Evolutionary conservation across 345 rosid genomes (phyloP), one percentile per base, ranked within the genome.

Genomic region (Citrus mangshanensis): DNA sequence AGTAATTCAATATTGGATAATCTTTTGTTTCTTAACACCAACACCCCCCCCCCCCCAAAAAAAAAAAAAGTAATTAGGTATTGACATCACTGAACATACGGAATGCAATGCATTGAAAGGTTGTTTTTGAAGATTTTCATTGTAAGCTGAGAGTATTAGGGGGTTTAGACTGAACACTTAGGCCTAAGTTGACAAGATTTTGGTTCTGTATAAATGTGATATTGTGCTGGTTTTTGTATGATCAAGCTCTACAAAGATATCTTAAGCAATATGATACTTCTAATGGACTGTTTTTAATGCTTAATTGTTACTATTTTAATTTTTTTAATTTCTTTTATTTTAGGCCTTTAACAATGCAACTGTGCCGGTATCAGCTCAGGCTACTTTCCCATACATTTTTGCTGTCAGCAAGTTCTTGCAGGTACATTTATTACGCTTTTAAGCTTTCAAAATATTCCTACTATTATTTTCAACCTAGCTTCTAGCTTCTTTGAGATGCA

Each of bases 311-410:
- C 38, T 16, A 59, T 9, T 1, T 37, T 22, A 13, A 30, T 22
- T 19, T 28, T 69, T 51, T 35, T 34, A 34, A 22, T 78, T 74
- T 51, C 3, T 74, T 67, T 81, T 55, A 73, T 76, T 82, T 77
- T 79, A 96, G 99, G 90, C 87, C 78, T 94, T 94, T 79, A 86
- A 87, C 87, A 96, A 94, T 69, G 95, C 98, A 58, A 77, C 97
- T 62, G 88, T 94, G 72, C 91, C 92, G 58, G 62, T 87, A 74
- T 91, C 94, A 4, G 69, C 92, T 40, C 97, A 91, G 81, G 95
- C 99, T 51, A 88, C 98, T 64, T 96, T 93, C 82, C 95, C 97
- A 59, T 96, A 90, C 73, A 70, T 85, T 25, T 93, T 96, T 87
- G 86, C 89, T 66, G 97, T 93, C 78, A 94, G 97, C 91, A 91